Evolutionary conservation across 1,284 basidiomycete genomes (phyloP), one percentile per base, ranked within the genome.

Genomic region (Kwoniella shivajii): DNA sequence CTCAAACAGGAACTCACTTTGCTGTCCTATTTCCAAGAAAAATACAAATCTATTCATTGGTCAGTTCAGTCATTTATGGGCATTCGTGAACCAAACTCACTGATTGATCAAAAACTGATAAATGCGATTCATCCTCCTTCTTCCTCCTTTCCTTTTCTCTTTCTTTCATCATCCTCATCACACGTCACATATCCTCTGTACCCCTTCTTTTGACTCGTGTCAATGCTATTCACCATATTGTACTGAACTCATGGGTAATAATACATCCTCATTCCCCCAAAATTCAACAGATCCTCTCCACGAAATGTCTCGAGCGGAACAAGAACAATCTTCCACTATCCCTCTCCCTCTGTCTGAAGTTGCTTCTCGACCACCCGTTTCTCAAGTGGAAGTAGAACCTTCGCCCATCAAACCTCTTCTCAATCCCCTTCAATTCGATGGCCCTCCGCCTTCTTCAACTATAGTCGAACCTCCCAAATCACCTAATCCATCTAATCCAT

Each of bases 41-140:
- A n/a, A 84, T 95, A 20, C 89, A 92, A 63, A 73, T 95, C 5
- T 94, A 91, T 73, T 82, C 84, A 6, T 88, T 87, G 3, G 90
- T 91, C 71, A 41, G 87, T 78, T 24, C n/a, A 33, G 11, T 45
- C 6, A 34, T 36, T n/a, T n/a, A n/a, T n/a, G n/a, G n/a, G n/a
- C n/a, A 86, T 84, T 0, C 83, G 94, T 61, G 82, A 78, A 0
- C 89, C 92, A 65, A 81, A 87, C 2, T 85, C 88, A 4, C 84
- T n/a, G n/a, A n/a, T n/a, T n/a, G n/a, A n/a, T n/a, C n/a, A n/a
- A 13, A 43, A 24, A 43, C 41, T 43, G 41, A 43, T 43, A 20
- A 27, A 50, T 22, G 29, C 49, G 24, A 50, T 22, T 44, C 26
- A 22, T 42, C 34, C 46, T 36, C 26, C 30, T 22, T 42, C 38